Evolutionary conservation across 305 asterid genomes (phyloP).

Genomic region (Caryopteris hybrid): DNA sequence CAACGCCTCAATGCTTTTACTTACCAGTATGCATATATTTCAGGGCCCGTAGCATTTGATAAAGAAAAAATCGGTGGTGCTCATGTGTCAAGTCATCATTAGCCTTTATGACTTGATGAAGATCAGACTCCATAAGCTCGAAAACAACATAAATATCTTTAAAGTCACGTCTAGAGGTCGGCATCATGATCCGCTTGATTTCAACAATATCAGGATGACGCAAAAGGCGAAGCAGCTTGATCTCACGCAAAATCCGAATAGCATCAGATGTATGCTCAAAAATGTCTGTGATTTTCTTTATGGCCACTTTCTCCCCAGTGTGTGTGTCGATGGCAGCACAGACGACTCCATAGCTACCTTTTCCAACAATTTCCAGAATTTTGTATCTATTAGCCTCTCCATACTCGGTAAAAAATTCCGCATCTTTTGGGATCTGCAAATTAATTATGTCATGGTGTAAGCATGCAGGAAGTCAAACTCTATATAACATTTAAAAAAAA

Average conservation of each 20-base stretch:
- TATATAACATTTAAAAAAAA: neutral
- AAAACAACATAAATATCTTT: conserved; percentile 91
- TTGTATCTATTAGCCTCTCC: conserved; percentile 93
- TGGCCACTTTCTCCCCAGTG: conserved; percentile 92
- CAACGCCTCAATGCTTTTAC: neutral
- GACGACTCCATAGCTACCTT: conserved; percentile 98
- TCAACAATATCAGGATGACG: conserved; percentile 98
- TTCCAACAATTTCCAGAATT: conserved; percentile 86
- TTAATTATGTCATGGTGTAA: conserved; percentile 4
- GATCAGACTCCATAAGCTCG: conserved; percentile 99
- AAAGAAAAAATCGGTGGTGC: conserved; percentile 92
- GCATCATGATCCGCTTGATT: conserved; percentile 88
- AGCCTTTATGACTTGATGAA: conserved; percentile 97
- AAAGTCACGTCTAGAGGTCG: conserved; percentile 86
- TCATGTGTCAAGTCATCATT: conserved; percentile 93
- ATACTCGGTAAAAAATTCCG: conserved; percentile 78
- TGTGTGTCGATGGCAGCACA: conserved; percentile 91
- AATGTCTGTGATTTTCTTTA: conserved; percentile 86
- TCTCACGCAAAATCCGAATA: conserved; percentile 84
- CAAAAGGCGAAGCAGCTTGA: conserved; percentile 87
- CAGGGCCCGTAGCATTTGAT: conserved; percentile 92
- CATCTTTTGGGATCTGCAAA: conserved; percentile 64
- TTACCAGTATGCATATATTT: conserved; percentile 97
- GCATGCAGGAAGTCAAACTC: neutral
- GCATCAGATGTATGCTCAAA: conserved; percentile 94